Percentiles rank a stretch among this genome's conserved stretches.
phyloP scores from a whole-genome alignment of 352 stramenopile genomes.

The Phytophthora syringae region DNA sequence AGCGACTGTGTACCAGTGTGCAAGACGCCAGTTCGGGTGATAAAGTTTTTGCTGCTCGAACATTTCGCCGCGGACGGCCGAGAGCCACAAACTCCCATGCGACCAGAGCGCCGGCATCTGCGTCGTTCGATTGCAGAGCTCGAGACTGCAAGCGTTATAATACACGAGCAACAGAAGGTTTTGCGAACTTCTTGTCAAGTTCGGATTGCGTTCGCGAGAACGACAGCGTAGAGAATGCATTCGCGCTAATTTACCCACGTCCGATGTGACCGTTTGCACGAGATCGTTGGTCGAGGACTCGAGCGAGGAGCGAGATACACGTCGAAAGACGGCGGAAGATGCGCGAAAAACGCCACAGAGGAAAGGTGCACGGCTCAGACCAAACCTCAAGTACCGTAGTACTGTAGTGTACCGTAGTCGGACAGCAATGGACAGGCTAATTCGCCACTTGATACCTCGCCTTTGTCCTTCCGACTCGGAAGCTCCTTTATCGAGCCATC shows the following conservation, averaged over 20 bases:
- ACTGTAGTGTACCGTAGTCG: too few relatives aligned
- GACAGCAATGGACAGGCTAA: constrained; percentile 22
- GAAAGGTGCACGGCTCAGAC: not conserved
- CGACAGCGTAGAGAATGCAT: too few relatives aligned
- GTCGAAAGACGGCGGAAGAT: constrained; percentile 34
- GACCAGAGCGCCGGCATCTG: constrained; percentile 27
- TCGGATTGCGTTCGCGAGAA: not conserved
- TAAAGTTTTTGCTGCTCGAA: constrained; percentile 35
- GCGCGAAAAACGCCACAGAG: constrained; percentile 12
- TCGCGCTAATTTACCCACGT: not conserved
- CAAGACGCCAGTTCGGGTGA: constrained; percentile 11
- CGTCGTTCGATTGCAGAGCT: constrained; percentile 28
- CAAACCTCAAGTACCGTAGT: constrained; percentile 43
- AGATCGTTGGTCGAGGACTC: not conserved
- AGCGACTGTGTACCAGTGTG: too few relatives aligned
- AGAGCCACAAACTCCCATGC: constrained; percentile 15
- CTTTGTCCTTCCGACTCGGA: constrained; percentile 2
- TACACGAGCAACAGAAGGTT: constrained; percentile 13
- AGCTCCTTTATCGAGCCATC: not conserved
- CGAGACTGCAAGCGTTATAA: constrained; percentile 21
- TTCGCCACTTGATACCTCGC: constrained; percentile 10
- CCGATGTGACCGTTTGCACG: constrained; percentile 7
- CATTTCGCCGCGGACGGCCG: constrained; percentile 15
- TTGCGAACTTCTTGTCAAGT: not conserved
- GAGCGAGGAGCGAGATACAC: not conserved